Evolutionary conservation across 2,329 filamentous ascomycete genomes (phyloP), one percentile per base, ranked within the genome.

Genomic region (Nakataea oryzae): DNA sequence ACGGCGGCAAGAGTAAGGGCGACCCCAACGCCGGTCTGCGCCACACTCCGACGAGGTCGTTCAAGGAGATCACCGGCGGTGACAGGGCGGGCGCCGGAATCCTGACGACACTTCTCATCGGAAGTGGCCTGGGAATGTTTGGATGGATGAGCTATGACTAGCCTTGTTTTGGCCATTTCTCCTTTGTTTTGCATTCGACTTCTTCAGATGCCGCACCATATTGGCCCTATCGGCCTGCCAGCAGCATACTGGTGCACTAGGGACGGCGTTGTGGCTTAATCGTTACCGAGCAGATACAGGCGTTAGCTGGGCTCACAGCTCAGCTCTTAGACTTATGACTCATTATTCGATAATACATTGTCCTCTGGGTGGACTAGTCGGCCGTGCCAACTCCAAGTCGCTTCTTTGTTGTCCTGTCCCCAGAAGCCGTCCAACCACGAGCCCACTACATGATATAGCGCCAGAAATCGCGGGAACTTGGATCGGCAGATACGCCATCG

Each of bases 21-120:
- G 67, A 74, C 29, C 63, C 70, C 1, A 67, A 70, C 17, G 73
- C 72, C 0, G 73, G 73, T 6, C 61, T 62, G 17, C 59, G 59
- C 30, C 41, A 63, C 4, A 41, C 60, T 0, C 41, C 57, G 6
- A 24, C 32, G 6, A 57, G 29, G n/a, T 7, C 21, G 21, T 61
- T 55, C 59, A 61, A 61, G 59, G 59, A 62, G 6, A 62, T 70
- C 1, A 66, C 70, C 0, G 66, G 66, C 4, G 71, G 67, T 4
- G 77, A 79, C 65, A 70, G 69, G 30, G 76, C 73, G 1, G 77
- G 77, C 3, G 77, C 76, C 0, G 74, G 73, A 1, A 72, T 79
- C 21, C 62, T 79, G 60, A 79, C 77, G 5, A 69, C 70, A 0
- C 57, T 76, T 41, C 62, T 74, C 59, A 63, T 70, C n/a, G 62